Conservation (phyloP, 257 asterid species). For the Henckelia pumila region DNA sequence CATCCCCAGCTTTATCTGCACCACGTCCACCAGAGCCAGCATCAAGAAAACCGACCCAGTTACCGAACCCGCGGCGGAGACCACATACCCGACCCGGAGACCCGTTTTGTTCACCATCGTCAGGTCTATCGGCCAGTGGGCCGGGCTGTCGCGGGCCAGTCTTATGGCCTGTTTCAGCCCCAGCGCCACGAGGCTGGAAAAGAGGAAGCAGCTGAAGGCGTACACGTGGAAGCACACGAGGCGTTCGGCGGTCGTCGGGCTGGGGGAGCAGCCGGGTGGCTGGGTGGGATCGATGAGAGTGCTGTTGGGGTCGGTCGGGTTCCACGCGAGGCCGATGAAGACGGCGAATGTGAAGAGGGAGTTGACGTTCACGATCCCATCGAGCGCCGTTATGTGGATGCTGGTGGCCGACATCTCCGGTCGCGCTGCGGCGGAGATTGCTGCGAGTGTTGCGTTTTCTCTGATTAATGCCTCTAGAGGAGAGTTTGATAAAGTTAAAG, state of each 20-base stretch:
- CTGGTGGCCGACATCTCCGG: slow-evolving; percentile 77
- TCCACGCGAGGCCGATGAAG: slow-evolving; percentile 90
- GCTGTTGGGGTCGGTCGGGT: slow-evolving; percentile 74
- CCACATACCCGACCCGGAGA: slow-evolving; percentile 75
- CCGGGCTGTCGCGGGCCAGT: slow-evolving; percentile 36
- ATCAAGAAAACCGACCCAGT: slow-evolving; percentile 67
- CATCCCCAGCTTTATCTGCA: slow-evolving; percentile 81
- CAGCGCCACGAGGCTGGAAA: slow-evolving; percentile 81
- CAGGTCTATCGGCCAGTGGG: slow-evolving; percentile 52
- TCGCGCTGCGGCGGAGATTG: too few species aligned
- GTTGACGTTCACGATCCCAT: slow-evolving; percentile 85
- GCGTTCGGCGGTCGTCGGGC: slow-evolving; percentile 52
- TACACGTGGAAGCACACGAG: slow-evolving; percentile 76
- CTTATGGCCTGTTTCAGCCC: slow-evolving; percentile 75
- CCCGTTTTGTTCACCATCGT: slow-evolving; percentile 55
- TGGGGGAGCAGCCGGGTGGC: slow-evolving; percentile 48
- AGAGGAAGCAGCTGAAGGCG: slow-evolving; percentile 88
- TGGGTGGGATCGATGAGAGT: slow-evolving; percentile 53
- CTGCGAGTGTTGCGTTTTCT: too few species aligned
- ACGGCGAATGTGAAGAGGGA: slow-evolving; percentile 89
- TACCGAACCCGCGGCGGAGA: slow-evolving; percentile 80
- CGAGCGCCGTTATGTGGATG: slow-evolving; percentile 80
- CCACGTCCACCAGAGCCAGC: slow-evolving; percentile 80
- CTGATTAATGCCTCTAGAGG: too few species aligned
- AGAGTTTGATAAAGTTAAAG: not conserved